Base-by-base conservation (phyloP, 768 basidiomycete genomes). In the Strobilomyces dryophilus region DNA sequence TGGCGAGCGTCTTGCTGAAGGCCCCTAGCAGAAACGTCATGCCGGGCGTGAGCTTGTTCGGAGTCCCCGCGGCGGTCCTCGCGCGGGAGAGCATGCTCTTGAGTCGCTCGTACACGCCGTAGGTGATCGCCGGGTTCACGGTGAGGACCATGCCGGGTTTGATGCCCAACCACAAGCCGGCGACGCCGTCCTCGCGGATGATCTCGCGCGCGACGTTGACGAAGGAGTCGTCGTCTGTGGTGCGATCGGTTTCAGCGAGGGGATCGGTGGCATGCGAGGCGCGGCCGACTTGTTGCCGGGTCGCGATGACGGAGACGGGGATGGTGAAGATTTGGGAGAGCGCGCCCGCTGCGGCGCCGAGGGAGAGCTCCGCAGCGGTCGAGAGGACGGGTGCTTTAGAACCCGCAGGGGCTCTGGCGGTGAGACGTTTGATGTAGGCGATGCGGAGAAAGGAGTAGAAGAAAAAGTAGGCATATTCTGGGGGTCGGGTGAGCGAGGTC, bases 391-490 rank as follows among this genome's bases (percentile, higher is more conserved):
- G 82, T 0, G 80, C 56, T 59, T 83, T 84, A 27, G 82, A 76
- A 5, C 87, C 84, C 2, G 80, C 62, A 0, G 85, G 81, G 2
- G 83, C 75, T 50, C 76, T 81, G 18, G 77, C 72, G 11, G 79
- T 72, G 45, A 92, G 71, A 17, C 90, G 81, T 63, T 82, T 85
- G 61, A 89, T 81, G 71, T 94, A 94, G 5, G 88, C 79, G 20
- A 79, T 83, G 59, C 97, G 83, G 24, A 98, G 88, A 69, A 93
- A 78, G 20, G 94, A 89, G 69, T 98, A 98, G 76, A 97, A 98
- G 79, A 95, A 98, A 79, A 99, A 99, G 74, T 99, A 99, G 24
- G 97, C 95, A 66, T 95, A 98, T 83, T 97, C 95, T 97, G 57
- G 24, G 11, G 29, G 31, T 4, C n/a, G 24, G 41, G 18, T 31